These are phyloP conservation scores for Exophiala sideris DNA, from an alignment of 2,329 filamentous ascomycete species.

Conservation along the genomic window DNA sequence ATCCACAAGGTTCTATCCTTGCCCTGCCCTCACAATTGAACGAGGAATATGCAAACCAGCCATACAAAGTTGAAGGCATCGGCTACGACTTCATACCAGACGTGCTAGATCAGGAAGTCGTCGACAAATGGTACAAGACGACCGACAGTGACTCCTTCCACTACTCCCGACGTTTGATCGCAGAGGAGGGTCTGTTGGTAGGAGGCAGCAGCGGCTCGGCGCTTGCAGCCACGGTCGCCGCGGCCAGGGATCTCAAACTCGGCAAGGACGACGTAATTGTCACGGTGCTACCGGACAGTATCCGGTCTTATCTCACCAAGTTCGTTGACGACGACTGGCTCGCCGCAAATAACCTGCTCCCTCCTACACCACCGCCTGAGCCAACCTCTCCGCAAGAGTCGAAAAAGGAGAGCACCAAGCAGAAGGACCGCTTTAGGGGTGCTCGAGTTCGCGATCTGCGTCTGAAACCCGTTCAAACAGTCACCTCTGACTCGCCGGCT, in stretches of 20 bases:
- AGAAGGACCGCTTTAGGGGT: slow-evolving; percentile 67
- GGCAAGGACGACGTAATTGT: slow-evolving; percentile 83
- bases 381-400: slow-evolving; percentile 35
- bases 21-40: slow-evolving; percentile 79
- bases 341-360: slow-evolving; percentile 87
- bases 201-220: slow-evolving; percentile 93
- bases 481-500: slow-evolving; percentile 68
- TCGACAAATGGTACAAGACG: slow-evolving; percentile 98
- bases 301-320: slow-evolving; percentile 95
- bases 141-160: slow-evolving; percentile 87
- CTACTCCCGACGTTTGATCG: slow-evolving; percentile 83
- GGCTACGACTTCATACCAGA: slow-evolving; percentile 98
- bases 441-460: slow-evolving; percentile 79
- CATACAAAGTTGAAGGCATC: slow-evolving; percentile 98
- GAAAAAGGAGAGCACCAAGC: slow-evolving; percentile 36
- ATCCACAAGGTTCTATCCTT: slow-evolving; percentile 87
- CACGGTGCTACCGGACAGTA: slow-evolving; percentile 89
- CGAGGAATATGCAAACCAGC: slow-evolving; percentile 71
- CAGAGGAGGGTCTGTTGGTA: slow-evolving; percentile 89
- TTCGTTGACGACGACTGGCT: slow-evolving; percentile 99
- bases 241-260: slow-evolving; percentile 72
- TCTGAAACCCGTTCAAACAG: slow-evolving; percentile 88
- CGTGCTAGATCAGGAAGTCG: slow-evolving; percentile 73
- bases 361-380: slow-evolving; percentile 53
- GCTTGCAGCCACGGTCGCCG: slow-evolving; percentile 75